These are phyloP conservation scores for Alternaria conjuncta DNA, from an alignment of 2,329 filamentous ascomycete genomes.

Conservation along the genomic window DNA sequence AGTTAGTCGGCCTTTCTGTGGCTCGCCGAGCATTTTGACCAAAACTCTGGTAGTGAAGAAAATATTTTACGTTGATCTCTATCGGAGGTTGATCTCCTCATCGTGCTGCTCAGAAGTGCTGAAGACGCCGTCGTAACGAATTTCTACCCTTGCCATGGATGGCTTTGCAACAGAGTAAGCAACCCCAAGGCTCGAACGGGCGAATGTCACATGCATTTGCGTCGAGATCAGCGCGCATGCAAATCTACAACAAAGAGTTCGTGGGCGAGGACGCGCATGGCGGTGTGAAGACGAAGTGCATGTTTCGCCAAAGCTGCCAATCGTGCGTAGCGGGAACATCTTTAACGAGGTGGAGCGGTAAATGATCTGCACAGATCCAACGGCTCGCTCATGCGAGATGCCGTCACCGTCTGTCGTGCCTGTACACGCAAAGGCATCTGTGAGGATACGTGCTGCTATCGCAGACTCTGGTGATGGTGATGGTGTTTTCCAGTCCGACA, in stretches of 20 bases:
- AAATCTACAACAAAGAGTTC: neutral
- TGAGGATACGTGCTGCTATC: neutral
- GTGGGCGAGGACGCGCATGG: conserved; percentile 5
- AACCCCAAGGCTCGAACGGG: neutral
- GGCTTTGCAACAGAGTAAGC: neutral
- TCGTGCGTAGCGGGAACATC: conserved; percentile 15
- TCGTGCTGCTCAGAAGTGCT: neutral
- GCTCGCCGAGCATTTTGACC: neutral
- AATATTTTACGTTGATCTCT: neutral
- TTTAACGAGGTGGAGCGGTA: conserved; percentile 12
- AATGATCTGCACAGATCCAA: conserved; percentile 18
- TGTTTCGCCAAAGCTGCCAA: conserved; percentile 28
- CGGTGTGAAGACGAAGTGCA: conserved; percentile 11
- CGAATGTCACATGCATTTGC: neutral
- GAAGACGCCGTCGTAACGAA: neutral
- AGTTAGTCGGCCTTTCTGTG: conserved; percentile 2
- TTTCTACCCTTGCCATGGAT: neutral
- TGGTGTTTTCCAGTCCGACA: neutral
- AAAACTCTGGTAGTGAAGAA: neutral
- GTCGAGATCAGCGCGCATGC: neutral
- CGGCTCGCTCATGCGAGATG: conserved; percentile 15
- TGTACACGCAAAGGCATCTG: neutral
- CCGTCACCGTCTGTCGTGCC: conserved; percentile 8
- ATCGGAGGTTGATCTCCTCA: neutral
- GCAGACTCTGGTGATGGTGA: neutral